phyloP scores from a whole-genome alignment of 345 rosid species.

The Eutrema heterophyllum region DNA sequence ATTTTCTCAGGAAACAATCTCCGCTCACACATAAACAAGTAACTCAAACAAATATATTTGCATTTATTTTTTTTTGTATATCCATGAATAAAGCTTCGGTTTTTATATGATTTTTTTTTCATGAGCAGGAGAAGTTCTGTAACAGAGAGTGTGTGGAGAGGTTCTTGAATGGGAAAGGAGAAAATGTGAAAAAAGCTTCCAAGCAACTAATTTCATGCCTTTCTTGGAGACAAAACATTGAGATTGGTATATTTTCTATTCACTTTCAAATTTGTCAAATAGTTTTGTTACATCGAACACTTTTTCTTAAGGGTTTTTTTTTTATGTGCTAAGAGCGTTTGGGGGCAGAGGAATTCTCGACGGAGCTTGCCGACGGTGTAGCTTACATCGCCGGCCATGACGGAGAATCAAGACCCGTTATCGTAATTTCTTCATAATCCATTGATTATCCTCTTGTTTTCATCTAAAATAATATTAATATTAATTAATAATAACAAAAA shows the following conservation, averaged over 20 bases:
- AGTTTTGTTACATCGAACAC: neutral
- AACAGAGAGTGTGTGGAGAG: conserved; percentile 70
- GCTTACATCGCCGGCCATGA: conserved; percentile 92
- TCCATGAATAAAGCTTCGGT: neutral
- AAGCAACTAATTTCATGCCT: conserved; percentile 77
- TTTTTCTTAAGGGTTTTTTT: neutral
- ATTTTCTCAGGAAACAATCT: conserved; percentile 59
- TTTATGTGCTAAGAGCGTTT: conserved; percentile 40
- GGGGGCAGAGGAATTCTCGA: conserved; percentile 91
- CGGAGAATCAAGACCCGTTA: conserved; percentile 73
- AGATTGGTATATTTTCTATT: conserved; percentile 48
- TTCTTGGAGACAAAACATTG: conserved; percentile 78
- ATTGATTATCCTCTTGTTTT: neutral
- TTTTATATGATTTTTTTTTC: neutral
- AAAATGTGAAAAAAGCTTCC: conserved; percentile 75
- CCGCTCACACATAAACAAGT: conserved; percentile 86
- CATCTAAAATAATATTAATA: neutral
- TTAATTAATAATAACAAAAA: neutral
- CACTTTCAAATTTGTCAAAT: neutral
- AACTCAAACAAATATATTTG: neutral
- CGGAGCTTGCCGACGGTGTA: conserved; percentile 74
- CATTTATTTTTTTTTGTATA: neutral
- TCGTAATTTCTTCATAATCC: conserved; percentile 35
- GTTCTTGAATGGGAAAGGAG: conserved; percentile 73
- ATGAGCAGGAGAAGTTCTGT: conserved; percentile 86